Evolutionary conservation across 176 grass and related monocot genomes (phyloP).

Genomic region (Microstegium vimineum): DNA sequence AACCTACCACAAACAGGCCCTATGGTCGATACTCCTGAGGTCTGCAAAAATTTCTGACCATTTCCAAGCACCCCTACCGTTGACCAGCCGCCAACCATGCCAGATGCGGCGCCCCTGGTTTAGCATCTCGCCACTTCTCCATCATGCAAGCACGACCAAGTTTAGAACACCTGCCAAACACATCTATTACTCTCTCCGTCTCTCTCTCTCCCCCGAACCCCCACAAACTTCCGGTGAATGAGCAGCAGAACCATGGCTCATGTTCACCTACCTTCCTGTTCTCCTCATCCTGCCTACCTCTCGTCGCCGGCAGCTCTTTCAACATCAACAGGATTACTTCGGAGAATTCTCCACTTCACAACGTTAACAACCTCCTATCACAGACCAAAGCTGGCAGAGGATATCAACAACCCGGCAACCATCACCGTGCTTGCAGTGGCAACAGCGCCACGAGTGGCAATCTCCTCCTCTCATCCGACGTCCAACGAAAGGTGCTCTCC

Average conservation of each 20-base stretch:
- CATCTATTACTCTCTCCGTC: not conserved
- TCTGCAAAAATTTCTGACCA: not conserved
- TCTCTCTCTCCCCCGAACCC: not conserved
- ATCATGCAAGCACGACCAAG: not conserved
- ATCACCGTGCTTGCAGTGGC: slow-evolving; percentile 68
- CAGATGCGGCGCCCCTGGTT: not conserved
- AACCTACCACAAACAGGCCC: too few species aligned
- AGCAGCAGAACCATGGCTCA: slow-evolving; percentile 5
- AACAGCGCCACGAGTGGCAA: slow-evolving; percentile 30
- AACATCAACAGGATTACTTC: slow-evolving; percentile 62
- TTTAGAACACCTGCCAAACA: not conserved
- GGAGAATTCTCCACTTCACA: slow-evolving; percentile 33
- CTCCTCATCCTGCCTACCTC: slow-evolving; percentile 20
- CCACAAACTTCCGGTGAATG: not conserved
- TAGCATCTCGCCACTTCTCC: not conserved
- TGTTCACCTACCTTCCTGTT: not conserved
- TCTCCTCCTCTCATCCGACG: slow-evolving; percentile 38
- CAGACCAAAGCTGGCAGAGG: slow-evolving; percentile 55
- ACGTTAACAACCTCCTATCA: slow-evolving; percentile 45
- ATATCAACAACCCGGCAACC: slow-evolving; percentile 66
- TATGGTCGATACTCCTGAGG: too few species aligned
- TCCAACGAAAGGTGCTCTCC: slow-evolving; percentile 50
- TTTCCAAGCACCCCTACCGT: not conserved
- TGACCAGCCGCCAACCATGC: not conserved
- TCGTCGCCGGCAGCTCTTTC: slow-evolving; percentile 17